Conservation (phyloP, 2,329 filamentous ascomycete genomes). For the Colletotrichum acutatum region DNA sequence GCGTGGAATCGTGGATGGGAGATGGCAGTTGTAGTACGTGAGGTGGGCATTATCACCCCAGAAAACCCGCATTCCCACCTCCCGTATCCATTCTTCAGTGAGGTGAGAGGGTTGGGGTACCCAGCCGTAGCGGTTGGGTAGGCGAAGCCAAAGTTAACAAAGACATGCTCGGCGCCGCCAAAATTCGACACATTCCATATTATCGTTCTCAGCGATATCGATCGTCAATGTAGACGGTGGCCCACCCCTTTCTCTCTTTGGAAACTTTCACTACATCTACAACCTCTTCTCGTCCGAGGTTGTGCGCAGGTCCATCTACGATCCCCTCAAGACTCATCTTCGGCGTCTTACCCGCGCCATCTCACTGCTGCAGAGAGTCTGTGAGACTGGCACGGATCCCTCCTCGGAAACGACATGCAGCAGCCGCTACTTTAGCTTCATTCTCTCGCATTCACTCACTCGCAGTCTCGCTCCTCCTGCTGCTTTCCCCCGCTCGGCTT, state of each 20-base stretch:
- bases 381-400: conserved; percentile 35
- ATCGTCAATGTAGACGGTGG: not conserved
- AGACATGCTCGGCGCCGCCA: conserved; percentile 10
- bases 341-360: conserved; percentile 18
- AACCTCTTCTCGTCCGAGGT: not conserved
- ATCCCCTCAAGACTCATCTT: conserved; percentile 27
- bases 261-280: not conserved
- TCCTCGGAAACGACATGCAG: conserved; percentile 32
- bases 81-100: not conserved
- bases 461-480: conserved; percentile 1
- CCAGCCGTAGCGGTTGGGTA: not conserved
- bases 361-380: conserved; percentile 25
- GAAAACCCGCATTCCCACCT: conserved; percentile 13
- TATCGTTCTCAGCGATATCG: not conserved
- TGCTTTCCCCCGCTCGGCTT: conserved; percentile 22
- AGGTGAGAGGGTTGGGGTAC: not conserved
- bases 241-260: not conserved
- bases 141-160: not conserved
- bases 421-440: conserved; percentile 28
- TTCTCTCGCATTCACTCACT: conserved; percentile 2
- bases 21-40: not conserved
- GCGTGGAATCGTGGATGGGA: not conserved
- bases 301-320: not conserved
- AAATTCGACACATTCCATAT: conserved; percentile 7
- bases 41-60: not conserved